Base-by-base conservation (phyloP, 192 early-diverging fungal species). In the Entomortierella lignicola region DNA sequence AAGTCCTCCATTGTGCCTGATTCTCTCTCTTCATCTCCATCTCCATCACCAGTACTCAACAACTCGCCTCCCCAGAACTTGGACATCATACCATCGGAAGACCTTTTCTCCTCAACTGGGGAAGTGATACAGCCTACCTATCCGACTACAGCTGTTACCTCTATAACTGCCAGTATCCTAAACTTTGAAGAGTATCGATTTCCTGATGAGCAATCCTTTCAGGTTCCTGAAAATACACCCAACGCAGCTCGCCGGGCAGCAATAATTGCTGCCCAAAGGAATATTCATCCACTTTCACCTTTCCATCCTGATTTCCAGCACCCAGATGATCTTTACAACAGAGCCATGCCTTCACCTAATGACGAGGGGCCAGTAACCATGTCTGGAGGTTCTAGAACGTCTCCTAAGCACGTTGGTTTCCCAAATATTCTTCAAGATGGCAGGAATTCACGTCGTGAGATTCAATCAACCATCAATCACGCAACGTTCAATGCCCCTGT, bases 281-380 rank as follows among this genome's bases (percentile, higher is more conserved):
- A 26, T 5, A 59, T 77, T 26, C 74, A 77, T 44, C 74, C 74
- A 12, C 55, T 77, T 7, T 77, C 66, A 21, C 74, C 74, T 1
- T 64, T 64, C 48, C 74, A 77, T 51, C 74, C 66, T 17, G 74
- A 77, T 26, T 77, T 53, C 50, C 66, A 69, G 51, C 74, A 77
- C 23, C 74, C 74, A 21, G 61, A 70, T 21, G 74, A 69, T 48
- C 48, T 68, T 11, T 79, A 79, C 64, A 60, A 65, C 37, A 32
- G 55, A 2, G 21, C 11, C 15, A 31, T 65, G 1, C 42, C 74
- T 6, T 79, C 74, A 1, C 62, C 66, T 7, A 79, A 79, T 34
- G 61, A 79, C 7, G 31, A 20, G 8, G 60, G 61, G 5, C 67
- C 66, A 23, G 32, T 48, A 3, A 41, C 20, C 44, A 50, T 4